Evolutionary conservation across 768 basidiomycete genomes (phyloP).

Genomic region (Tulasnella sp.): DNA sequence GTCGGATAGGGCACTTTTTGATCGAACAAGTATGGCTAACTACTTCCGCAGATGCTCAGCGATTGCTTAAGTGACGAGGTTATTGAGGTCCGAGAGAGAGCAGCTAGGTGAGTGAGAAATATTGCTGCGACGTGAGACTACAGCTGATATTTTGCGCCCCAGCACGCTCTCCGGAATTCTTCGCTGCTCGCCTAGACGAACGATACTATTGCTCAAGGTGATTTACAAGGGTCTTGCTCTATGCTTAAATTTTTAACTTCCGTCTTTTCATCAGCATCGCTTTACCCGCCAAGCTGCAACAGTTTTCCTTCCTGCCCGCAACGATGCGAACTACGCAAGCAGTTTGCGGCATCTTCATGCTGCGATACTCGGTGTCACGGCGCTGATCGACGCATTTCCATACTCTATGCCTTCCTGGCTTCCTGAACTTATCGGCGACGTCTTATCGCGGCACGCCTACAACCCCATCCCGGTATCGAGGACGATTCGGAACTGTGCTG

Average conservation of each 20-base stretch:
- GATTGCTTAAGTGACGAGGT: slow-evolving; percentile 51
- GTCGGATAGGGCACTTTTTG: slow-evolving; percentile 10
- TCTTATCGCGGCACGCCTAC: slow-evolving; percentile 72
- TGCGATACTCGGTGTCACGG: slow-evolving; percentile 87
- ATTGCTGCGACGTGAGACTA: background rate
- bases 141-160: slow-evolving; percentile 20
- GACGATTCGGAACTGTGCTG: slow-evolving; percentile 21
- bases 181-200: slow-evolving; percentile 31
- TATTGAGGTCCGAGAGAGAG: slow-evolving; percentile 30
- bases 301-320: slow-evolving; percentile 52
- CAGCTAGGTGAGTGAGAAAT: slow-evolving; percentile 23
- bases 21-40: background rate
- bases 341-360: slow-evolving; percentile 74
- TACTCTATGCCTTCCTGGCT: slow-evolving; percentile 95
- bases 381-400: slow-evolving; percentile 87
- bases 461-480: slow-evolving; percentile 47
- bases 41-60: slow-evolving; percentile 48
- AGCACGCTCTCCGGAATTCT: slow-evolving; percentile 32
- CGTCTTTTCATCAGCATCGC: slow-evolving; percentile 41
- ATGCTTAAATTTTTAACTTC: background rate
- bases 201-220: slow-evolving; percentile 32
- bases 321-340: slow-evolving; percentile 51
- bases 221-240: background rate
- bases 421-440: slow-evolving; percentile 68
- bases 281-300: slow-evolving; percentile 65